Percentiles rank a stretch among this genome's conserved stretches.
These are phyloP conservation scores for Septoria linicola DNA, from an alignment of 2,329 filamentous ascomycete genomes.

Conservation along the genomic window DNA sequence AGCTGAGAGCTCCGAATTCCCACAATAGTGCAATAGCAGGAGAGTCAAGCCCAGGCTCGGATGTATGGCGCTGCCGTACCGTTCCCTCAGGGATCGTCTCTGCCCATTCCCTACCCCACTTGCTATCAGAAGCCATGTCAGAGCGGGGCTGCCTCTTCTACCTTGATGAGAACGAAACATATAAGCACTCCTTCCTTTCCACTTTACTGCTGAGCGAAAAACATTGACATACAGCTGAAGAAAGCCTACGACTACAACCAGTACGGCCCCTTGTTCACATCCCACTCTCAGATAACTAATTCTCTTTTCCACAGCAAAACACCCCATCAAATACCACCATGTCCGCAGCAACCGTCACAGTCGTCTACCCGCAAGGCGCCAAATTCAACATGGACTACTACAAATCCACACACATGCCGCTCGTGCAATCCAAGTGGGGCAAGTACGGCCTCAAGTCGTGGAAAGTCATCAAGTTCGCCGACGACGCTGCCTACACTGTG, in stretches of 20 bases:
- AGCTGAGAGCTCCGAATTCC: too few species aligned
- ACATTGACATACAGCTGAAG: not conserved
- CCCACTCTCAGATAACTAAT: not conserved
- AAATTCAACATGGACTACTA: conserved; percentile 45
- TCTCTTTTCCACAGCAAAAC: not conserved
- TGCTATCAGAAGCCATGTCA: not conserved
- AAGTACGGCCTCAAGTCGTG: conserved; percentile 36
- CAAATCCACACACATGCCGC: conserved; percentile 41
- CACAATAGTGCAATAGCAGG: not conserved
- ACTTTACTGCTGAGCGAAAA: not conserved
- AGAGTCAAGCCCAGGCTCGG: conserved; percentile 1
- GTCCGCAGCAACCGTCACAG: conserved; percentile 29
- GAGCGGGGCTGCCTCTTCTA: not conserved
- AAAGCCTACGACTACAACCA: too few species aligned
- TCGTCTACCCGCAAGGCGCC: conserved; percentile 39
- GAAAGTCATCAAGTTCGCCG: conserved; percentile 35
- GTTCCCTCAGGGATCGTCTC: not conserved
- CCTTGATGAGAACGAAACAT: not conserved
- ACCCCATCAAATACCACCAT: conserved; percentile 3
- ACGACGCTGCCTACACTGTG: conserved; percentile 36
- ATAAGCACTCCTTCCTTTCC: not conserved
- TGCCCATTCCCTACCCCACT: conserved; percentile 4
- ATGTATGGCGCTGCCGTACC: not conserved
- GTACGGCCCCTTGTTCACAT: too few species aligned
- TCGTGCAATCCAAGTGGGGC: conserved; percentile 37